Conservation (phyloP, 2,329 filamentous ascomycete genomes). For the Didymella arachidicola region DNA sequence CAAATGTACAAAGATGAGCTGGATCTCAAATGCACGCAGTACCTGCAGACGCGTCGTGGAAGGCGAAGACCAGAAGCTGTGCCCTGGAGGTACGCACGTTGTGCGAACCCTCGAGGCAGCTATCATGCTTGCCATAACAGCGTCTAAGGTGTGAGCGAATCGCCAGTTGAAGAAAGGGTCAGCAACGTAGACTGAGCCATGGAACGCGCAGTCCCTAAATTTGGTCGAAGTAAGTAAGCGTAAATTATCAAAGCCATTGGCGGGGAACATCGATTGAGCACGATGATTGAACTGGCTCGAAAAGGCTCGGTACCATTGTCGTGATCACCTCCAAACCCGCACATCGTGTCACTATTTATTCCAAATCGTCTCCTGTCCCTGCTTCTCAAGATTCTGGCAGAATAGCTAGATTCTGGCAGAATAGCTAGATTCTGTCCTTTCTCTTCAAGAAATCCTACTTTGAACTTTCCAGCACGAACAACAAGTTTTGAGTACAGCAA, state of each 20-base stretch:
- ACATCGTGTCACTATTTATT: neutral
- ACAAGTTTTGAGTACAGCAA: no score
- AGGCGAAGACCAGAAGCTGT: neutral
- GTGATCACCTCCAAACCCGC: neutral
- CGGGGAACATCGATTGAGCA: neutral
- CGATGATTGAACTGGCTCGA: neutral
- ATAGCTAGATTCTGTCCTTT: neutral
- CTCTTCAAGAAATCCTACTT: neutral
- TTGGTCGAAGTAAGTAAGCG: neutral
- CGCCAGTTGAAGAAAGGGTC: neutral
- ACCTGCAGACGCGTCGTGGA: neutral
- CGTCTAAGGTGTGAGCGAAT: neutral
- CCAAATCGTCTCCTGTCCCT: neutral
- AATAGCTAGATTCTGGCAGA: neutral
- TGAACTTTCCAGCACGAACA: no score
- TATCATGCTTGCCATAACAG: neutral
- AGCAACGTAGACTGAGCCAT: neutral
- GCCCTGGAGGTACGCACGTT: neutral
- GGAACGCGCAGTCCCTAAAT: neutral
- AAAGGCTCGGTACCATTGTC: slow-evolving; percentile 1
- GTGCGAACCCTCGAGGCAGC: neutral
- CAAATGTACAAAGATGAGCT: no score
- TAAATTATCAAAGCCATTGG: neutral
- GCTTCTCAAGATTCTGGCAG: neutral
- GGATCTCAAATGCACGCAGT: neutral